Conservation (phyloP, 345 rosid species). For the Pugionium dolabratum region DNA sequence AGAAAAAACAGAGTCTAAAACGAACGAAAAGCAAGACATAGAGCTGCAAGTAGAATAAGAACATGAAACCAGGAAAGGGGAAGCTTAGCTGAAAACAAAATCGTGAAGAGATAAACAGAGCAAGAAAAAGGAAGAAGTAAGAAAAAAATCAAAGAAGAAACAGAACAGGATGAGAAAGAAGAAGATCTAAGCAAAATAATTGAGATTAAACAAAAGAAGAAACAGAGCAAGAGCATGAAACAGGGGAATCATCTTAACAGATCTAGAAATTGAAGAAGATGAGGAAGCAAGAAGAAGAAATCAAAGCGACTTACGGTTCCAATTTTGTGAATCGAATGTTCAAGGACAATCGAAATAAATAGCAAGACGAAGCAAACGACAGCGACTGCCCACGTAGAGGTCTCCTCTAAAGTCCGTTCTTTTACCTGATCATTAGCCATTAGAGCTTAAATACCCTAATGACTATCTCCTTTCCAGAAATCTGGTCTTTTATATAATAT, state of each 20-base stretch:
- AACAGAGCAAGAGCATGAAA: slow-evolving; percentile 52
- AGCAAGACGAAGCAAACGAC: slow-evolving; percentile 70
- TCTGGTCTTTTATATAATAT: background rate
- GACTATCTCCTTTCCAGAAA: background rate
- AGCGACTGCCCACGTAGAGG: slow-evolving; percentile 92
- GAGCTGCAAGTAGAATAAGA: background rate
- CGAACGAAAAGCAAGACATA: background rate
- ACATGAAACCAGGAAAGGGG: too few species aligned
- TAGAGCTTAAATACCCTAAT: background rate
- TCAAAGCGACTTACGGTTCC: slow-evolving; percentile 31
- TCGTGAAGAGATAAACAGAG: background rate
- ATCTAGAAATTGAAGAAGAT: background rate
- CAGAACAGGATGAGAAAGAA: background rate
- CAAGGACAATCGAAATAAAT: slow-evolving; percentile 53
- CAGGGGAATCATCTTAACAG: slow-evolving; percentile 14
- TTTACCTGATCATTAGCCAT: slow-evolving; percentile 27
- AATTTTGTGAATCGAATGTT: slow-evolving; percentile 51
- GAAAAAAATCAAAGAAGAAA: background rate
- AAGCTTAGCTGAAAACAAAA: background rate
- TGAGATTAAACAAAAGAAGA: background rate
- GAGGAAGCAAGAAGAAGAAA: background rate
- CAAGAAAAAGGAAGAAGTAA: background rate
- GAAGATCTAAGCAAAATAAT: background rate
- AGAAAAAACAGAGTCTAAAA: background rate
- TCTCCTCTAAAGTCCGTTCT: slow-evolving; percentile 50